Base-by-base conservation (phyloP, 208 protist species). In the Phytomonas sp. region DNA sequence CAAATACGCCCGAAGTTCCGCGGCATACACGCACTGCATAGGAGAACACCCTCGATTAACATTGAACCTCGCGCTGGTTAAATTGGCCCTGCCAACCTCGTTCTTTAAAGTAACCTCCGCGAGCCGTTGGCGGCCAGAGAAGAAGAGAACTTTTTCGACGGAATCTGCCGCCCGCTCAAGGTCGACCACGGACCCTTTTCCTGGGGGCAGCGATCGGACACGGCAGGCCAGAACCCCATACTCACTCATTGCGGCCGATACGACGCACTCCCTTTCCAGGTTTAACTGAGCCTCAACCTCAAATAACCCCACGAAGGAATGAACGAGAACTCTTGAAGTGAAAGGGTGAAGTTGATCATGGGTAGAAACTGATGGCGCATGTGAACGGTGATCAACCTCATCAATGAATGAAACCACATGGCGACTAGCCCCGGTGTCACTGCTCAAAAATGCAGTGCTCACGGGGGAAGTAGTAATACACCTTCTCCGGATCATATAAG, bases 101-200 rank as follows among this genome's bases (percentile, higher is more conserved):
- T 67, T 69, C 33, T 59, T 64, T 4, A 92, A 64, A 32, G 75
- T 49, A 67, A 82, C 77, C 66, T 88, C 79, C 0, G 81, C 67
- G 5, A 92, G 63, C 0, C 81, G 69, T 32, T 80, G 76, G 34
- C 87, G 81, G 14, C 83, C 86, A 10, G 69, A 70, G 29, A 87
- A 87, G 64, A 86, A 85, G 29, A 87, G 71, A 63, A 88, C 67
- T 40, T 73, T 76, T 6, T 70, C 40, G 19, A 56, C 12, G 67
- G 62, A 49, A 49, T 49, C 3, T 49, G 3, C 40, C 6, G 12
- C 40, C 6, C 12, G 6, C 19, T 49, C 40, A 49, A 49, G 19
- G 40, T 49, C 40, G 40, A 49, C 12, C 10, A 12, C 40, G 19
- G 19, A 19, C 12, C 3, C 1, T 12, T 49, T 49, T 49, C 19